Evolutionary conservation across 2,329 filamentous ascomycete genomes (phyloP), one percentile per base, ranked within the genome.

Genomic region (Ceratocystis ficicola): DNA sequence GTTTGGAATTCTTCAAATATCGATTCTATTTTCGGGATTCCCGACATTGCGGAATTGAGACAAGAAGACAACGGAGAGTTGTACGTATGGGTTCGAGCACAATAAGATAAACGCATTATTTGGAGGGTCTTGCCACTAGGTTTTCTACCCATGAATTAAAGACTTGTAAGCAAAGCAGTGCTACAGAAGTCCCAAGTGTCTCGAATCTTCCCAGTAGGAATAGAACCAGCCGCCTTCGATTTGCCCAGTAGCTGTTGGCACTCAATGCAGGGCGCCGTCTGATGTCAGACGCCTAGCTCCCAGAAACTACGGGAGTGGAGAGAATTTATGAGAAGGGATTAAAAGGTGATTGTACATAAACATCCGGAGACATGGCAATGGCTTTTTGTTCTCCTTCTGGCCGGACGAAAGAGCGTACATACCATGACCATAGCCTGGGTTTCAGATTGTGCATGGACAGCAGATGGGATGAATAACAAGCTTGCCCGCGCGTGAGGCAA

Each of bases 61-160:
- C 30, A 59, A 0, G 7, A 8, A 1, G n/a, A 25, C 22, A 3
- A 25, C 22, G 48, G 55, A 59, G n/a, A 59, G 30, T 25, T 36
- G 28, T 59, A 7, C 55, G 17, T 17, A 20, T 17, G 20, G 15
- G 36, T 17, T 32, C 25, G 15, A 28, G 55, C n/a, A 15, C 17
- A 20, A 57, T 60, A 41, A 5, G 36, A 69, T 59, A 57, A 66
- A 36, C 12, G n/a, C 6, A n/a, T 62, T 32, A 41, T 46, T 62
- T 22, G 17, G 36, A 41, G 36, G 44, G 25, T 22, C 20, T 32
- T 62, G 44, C 60, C 52, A 32, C 60, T 25, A 22, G 30, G 28
- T 20, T 59, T 59, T 17, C 10, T 59, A 59, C 17, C 32, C 30
- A 36, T 59, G 30, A 59, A 59, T 59, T 59, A n/a, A 59, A 59